phyloP scores from a whole-genome alignment of 2,329 filamentous ascomycete species.

The Teratosphaeriaceae sp. region DNA sequence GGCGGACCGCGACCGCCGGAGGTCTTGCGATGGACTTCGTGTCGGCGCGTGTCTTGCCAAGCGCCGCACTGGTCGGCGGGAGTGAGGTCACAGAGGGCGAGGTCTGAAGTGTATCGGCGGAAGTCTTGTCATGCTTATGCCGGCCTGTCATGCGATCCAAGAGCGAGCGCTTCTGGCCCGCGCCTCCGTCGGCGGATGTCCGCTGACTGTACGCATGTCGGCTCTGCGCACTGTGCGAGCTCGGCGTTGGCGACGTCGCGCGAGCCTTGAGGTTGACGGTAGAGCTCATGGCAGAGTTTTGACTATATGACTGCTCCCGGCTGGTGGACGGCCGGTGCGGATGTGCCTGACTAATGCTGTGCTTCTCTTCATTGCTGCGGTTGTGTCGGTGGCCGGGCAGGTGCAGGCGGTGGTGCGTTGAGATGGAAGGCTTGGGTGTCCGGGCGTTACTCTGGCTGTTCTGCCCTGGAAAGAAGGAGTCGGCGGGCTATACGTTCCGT shows the following conservation, averaged over 20 bases:
- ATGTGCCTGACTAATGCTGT: constrained; percentile 37
- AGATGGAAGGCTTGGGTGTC: constrained; percentile 30
- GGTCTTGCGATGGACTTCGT: constrained; percentile 21
- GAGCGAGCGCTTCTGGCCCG: constrained; percentile 43
- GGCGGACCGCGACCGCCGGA: constrained; percentile 11
- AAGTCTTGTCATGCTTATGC: constrained; percentile 38
- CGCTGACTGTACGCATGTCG: constrained; percentile 43
- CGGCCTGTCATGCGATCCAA: constrained; percentile 48
- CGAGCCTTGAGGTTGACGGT: constrained; percentile 52
- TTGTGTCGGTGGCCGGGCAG: constrained; percentile 64
- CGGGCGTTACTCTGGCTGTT: constrained; percentile 27
- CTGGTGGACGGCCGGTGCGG: constrained; percentile 65
- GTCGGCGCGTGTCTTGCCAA: constrained; percentile 16
- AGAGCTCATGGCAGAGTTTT: constrained; percentile 40
- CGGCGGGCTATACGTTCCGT: constrained; percentile 16
- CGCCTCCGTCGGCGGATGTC: constrained; percentile 47
- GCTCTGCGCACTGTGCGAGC: constrained; percentile 56
- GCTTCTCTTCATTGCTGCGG: constrained; percentile 54
- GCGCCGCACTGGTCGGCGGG: constrained; percentile 18
- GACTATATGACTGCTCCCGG: constrained; percentile 62
- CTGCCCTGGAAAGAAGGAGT: constrained; percentile 22
- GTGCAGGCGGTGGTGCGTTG: constrained; percentile 53
- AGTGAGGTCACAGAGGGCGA: constrained; percentile 34
- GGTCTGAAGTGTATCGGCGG: constrained; percentile 32
- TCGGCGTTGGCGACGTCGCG: constrained; percentile 76